These are phyloP conservation scores for Hypomyces rosellus DNA, from an alignment of 2,329 filamentous ascomycete species.

Conservation along the genomic window DNA sequence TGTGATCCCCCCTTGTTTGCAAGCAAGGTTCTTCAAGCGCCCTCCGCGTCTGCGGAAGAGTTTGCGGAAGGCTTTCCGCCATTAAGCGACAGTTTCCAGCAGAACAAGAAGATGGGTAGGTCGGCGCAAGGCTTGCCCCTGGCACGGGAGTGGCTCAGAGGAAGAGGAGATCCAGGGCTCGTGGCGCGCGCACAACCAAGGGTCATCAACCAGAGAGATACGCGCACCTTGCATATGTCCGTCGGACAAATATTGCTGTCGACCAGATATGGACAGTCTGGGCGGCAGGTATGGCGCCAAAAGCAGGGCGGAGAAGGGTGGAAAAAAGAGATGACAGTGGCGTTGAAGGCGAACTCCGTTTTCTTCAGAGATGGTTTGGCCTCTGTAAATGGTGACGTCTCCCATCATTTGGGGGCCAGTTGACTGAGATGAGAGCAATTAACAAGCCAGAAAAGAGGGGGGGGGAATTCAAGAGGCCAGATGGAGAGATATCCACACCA, in stretches of 20 bases:
- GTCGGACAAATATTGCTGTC: not conserved
- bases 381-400: not conserved
- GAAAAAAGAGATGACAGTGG: not conserved
- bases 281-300: not conserved
- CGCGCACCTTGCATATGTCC: not conserved
- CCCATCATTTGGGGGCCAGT: not conserved
- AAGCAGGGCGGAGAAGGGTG: not conserved
- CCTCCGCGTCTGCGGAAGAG: not conserved
- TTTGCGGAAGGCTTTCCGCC: constrained; percentile 10
- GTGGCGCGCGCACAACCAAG: too few relatives aligned
- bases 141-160: not conserved
- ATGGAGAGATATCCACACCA: too few relatives aligned
- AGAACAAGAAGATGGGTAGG: not conserved
- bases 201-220: not conserved
- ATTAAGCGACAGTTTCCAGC: constrained; percentile 8
- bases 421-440: not conserved
- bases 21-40: not conserved
- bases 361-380: not conserved
- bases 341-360: not conserved
- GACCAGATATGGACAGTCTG: not conserved
- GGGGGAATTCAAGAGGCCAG: too few relatives aligned
- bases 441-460: too few relatives aligned
- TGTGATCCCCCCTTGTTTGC: not conserved
- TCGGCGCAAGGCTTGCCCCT: not conserved
- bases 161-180: not conserved